Conservation (phyloP, 441 rosid genomes). For the Adansonia grandidieri region DNA sequence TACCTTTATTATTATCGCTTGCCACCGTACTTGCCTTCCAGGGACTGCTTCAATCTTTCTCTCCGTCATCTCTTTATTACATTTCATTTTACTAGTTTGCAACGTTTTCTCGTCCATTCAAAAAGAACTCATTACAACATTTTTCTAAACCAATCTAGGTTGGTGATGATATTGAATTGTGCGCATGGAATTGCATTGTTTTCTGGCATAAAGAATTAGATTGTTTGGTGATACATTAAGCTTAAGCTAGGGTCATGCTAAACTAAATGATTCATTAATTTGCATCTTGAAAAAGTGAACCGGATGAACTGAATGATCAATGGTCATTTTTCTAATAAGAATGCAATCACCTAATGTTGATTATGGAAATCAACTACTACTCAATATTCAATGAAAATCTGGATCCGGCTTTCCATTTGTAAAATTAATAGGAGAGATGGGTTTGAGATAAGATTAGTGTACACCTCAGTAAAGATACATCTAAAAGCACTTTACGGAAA, state of each 20-base stretch:
- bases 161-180: no score
- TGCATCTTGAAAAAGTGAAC: neutral
- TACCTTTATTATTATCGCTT: no score
- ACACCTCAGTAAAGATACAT: neutral
- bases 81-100: no score
- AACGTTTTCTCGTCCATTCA: no score
- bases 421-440: neutral
- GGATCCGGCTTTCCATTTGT: neutral
- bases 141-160: neutral
- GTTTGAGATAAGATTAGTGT: neutral
- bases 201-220: neutral
- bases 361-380: neutral
- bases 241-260: neutral
- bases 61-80: no score
- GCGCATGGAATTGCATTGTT: neutral
- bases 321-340: neutral
- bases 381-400: conserved; percentile 1
- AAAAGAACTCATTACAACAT: no score
- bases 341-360: neutral
- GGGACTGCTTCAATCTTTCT: no score
- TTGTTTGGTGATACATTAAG: neutral
- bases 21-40: no score
- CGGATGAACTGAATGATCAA: neutral
- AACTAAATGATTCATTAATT: neutral
- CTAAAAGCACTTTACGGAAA: no score